A percentile compares a stretch with the other conserved stretches of the same genome.
These are phyloP conservation scores for Arachnomyces sp. DNA, from an alignment of 2,329 filamentous ascomycete species.

Conservation along the genomic window DNA sequence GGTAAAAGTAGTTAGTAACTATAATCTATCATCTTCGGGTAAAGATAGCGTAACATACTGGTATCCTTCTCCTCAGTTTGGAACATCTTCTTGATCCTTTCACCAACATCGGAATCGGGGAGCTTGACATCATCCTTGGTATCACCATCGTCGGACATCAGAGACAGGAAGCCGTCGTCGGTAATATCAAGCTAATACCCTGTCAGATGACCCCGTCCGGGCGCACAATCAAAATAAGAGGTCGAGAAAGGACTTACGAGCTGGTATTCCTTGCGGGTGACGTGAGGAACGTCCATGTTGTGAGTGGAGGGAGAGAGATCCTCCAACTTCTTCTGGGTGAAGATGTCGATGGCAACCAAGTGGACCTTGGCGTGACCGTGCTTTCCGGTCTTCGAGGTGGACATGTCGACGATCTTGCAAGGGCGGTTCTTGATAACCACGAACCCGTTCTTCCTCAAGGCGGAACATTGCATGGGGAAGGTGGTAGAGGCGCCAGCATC, in stretches of 20 bases:
- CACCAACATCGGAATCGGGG: slow-evolving; percentile 80
- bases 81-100: slow-evolving; percentile 79
- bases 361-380: slow-evolving; percentile 99
- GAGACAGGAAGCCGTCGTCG: slow-evolving; percentile 89
- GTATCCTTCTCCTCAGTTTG: slow-evolving; percentile 79
- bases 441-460: slow-evolving; percentile 97
- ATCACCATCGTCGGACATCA: slow-evolving; percentile 79
- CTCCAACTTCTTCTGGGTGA: slow-evolving; percentile 99
- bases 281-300: slow-evolving; percentile 83
- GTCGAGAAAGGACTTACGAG: slow-evolving; percentile 58
- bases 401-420: slow-evolving; percentile 99
- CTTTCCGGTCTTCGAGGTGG: slow-evolving; percentile 99
- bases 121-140: slow-evolving; percentile 94
- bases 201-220: slow-evolving; percentile 2
- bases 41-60: slow-evolving; percentile 56
- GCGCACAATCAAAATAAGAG: not conserved
- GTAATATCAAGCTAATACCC: slow-evolving; percentile 70
- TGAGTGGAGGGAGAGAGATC: slow-evolving; percentile 96
- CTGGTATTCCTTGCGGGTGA: slow-evolving; percentile 83
- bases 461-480: slow-evolving; percentile 98
- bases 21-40: not conserved
- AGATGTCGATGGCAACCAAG: slow-evolving; percentile 95
- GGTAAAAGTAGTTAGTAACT: slow-evolving; percentile 10
- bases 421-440: slow-evolving; percentile 98
- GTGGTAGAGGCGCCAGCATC: slow-evolving; percentile 94